Percentiles rank a stretch among this genome's conserved stretches.
Evolutionary conservation across 2,329 filamentous ascomycete genomes (phyloP).

Genomic region (Alternaria sp.): DNA sequence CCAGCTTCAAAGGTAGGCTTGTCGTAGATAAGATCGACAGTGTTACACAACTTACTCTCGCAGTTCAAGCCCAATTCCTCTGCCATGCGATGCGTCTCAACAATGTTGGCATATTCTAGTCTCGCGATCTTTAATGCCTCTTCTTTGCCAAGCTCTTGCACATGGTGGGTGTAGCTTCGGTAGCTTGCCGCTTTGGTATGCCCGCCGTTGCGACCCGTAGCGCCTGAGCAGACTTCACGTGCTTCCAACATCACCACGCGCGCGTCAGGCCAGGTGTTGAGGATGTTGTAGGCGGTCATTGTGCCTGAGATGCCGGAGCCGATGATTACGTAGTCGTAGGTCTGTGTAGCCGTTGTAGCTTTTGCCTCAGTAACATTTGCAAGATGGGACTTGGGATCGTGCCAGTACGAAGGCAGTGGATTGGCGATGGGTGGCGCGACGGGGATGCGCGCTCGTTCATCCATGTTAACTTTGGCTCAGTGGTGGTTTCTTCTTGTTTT

Average conservation of each 20-base stretch:
- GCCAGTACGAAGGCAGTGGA: slow-evolving; percentile 52
- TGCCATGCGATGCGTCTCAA: slow-evolving; percentile 63
- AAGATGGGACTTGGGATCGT: slow-evolving; percentile 46
- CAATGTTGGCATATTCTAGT: slow-evolving; percentile 55
- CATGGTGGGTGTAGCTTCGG: slow-evolving; percentile 59
- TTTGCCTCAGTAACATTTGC: slow-evolving; percentile 41
- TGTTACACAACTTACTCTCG: slow-evolving; percentile 59
- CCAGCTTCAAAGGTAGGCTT: slow-evolving; percentile 35
- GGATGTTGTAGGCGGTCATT: slow-evolving; percentile 46
- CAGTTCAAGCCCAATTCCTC: slow-evolving; percentile 50
- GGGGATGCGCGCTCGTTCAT: slow-evolving; percentile 35
- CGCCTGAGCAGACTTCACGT: slow-evolving; percentile 47
- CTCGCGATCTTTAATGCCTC: slow-evolving; percentile 56
- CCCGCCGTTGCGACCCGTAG: slow-evolving; percentile 54
- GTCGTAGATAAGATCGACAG: slow-evolving; percentile 66
- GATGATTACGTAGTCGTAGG: slow-evolving; percentile 47
- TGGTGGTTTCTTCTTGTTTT: background rate
- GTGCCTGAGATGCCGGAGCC: slow-evolving; percentile 52
- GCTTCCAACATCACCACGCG: slow-evolving; percentile 51
- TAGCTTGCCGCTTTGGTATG: slow-evolving; percentile 60
- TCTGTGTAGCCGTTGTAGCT: slow-evolving; percentile 22
- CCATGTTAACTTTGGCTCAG: slow-evolving; percentile 24
- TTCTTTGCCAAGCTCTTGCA: slow-evolving; percentile 52
- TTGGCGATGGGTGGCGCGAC: slow-evolving; percentile 39
- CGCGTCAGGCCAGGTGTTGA: slow-evolving; percentile 17